phyloP scores from a whole-genome alignment of 2,329 filamentous ascomycete genomes.

The Periconia digitata region DNA sequence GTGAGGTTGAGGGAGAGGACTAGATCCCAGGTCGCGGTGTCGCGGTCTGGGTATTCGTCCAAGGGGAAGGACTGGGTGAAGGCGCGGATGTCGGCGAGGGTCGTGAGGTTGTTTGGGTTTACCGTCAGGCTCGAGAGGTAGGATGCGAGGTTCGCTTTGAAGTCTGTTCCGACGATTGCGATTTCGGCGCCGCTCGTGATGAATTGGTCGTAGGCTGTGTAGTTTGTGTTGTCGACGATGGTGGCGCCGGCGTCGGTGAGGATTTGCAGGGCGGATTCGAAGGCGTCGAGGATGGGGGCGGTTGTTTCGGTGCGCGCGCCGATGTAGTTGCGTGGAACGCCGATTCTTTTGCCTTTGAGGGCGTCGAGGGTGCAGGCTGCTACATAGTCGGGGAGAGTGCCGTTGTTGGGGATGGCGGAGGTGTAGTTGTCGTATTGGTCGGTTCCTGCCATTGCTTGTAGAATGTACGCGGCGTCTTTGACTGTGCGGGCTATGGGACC shows the following conservation, averaged over 20 bases:
- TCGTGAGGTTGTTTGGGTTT: slow-evolving; percentile 60
- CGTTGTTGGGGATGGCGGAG: slow-evolving; percentile 54
- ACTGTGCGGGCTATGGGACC: slow-evolving; percentile 62
- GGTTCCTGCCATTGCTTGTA: slow-evolving; percentile 60
- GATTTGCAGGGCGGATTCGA: slow-evolving; percentile 56
- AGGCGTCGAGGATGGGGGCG: slow-evolving; percentile 53
- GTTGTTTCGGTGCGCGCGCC: slow-evolving; percentile 32
- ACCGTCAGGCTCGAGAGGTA: slow-evolving; percentile 60
- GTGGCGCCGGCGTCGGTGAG: slow-evolving; percentile 60
- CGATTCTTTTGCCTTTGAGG: slow-evolving; percentile 62
- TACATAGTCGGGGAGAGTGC: slow-evolving; percentile 60
- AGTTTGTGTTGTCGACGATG: slow-evolving; percentile 63
- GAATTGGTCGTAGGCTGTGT: slow-evolving; percentile 55
- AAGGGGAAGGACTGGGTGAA: slow-evolving; percentile 57
- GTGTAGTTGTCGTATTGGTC: slow-evolving; percentile 61
- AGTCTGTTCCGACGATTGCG: slow-evolving; percentile 60
- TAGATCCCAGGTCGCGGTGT: slow-evolving; percentile 60
- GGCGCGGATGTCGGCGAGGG: slow-evolving; percentile 53
- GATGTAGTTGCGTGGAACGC: slow-evolving; percentile 64
- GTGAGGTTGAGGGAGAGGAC: slow-evolving; percentile 56
- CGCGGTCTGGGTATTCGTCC: slow-evolving; percentile 64
- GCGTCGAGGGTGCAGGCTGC: slow-evolving; percentile 57
- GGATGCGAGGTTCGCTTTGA: slow-evolving; percentile 56
- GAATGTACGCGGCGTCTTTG: slow-evolving; percentile 59
- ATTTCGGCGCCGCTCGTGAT: slow-evolving; percentile 43